phyloP scores from a whole-genome alignment of 495 filamentous ascomycete genomes.

The Hyaloscypha bicolor region DNA sequence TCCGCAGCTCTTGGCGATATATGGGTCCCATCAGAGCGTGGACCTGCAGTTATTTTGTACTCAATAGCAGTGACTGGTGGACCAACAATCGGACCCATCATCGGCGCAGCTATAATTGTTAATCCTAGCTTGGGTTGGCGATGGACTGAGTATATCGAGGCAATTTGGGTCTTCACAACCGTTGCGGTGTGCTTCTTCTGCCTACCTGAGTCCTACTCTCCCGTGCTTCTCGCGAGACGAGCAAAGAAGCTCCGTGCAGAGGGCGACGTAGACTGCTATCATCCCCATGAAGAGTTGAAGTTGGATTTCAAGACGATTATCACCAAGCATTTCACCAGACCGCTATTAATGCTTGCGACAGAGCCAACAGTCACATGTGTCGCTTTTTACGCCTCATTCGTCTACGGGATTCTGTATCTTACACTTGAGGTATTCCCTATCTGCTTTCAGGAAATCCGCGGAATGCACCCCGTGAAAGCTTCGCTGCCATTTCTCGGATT shows the following conservation, averaged over 20 bases:
- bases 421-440: slow-evolving; percentile 62
- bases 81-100: slow-evolving; percentile 36
- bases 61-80: slow-evolving; percentile 40
- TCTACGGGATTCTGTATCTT: slow-evolving; percentile 60
- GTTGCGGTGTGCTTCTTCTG: slow-evolving; percentile 62
- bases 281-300: slow-evolving; percentile 35
- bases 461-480: slow-evolving; percentile 59
- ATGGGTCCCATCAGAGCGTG: slow-evolving; percentile 38
- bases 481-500: slow-evolving; percentile 60
- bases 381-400: slow-evolving; percentile 53
- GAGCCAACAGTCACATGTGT: slow-evolving; percentile 72
- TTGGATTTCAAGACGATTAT: slow-evolving; percentile 35
- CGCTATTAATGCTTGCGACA: slow-evolving; percentile 72
- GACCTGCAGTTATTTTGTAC: slow-evolving; percentile 41
- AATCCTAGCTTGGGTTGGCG: slow-evolving; percentile 36
- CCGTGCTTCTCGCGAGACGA: slow-evolving; percentile 71
- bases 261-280: slow-evolving; percentile 59
- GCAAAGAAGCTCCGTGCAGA: slow-evolving; percentile 69
- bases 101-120: slow-evolving; percentile 25
- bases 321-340: slow-evolving; percentile 58
- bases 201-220: slow-evolving; percentile 88
- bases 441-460: slow-evolving; percentile 58
- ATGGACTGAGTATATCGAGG: slow-evolving; percentile 38
- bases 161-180: slow-evolving; percentile 51
- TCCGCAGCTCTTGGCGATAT: slow-evolving; percentile 52